These are phyloP conservation scores for Quercus mongolica DNA, from an alignment of 306 rosid genomes.

Conservation along the genomic window DNA sequence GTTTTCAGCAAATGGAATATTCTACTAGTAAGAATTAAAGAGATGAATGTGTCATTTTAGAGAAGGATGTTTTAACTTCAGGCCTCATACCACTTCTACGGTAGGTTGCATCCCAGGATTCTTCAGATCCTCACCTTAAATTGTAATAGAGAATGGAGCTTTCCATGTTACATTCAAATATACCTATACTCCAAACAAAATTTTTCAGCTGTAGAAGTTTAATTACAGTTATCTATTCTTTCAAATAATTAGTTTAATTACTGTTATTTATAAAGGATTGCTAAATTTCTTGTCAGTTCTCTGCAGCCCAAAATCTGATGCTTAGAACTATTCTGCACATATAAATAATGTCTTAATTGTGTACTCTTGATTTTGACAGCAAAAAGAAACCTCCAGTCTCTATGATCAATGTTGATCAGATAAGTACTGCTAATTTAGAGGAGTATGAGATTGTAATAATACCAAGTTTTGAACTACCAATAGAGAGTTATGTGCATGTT, in stretches of 20 bases:
- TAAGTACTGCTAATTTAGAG: conserved; percentile 39
- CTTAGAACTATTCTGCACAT: not conserved
- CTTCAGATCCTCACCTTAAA: not conserved
- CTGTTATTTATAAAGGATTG: not conserved
- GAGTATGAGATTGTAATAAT: conserved; percentile 44
- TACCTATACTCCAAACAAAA: no score
- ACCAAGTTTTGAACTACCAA: conserved; percentile 41
- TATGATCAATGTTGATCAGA: conserved; percentile 33
- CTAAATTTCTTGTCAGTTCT: not conserved
- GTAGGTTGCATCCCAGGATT: not conserved
- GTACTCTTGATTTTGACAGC: conserved; percentile 35
- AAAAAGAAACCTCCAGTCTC: conserved; percentile 28
- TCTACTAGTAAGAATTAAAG: no score
- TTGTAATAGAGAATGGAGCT: no score
- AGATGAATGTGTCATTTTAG: no score
- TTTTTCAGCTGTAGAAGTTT: not conserved
- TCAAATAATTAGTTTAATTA: not conserved
- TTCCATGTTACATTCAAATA: no score
- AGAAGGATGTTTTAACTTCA: not conserved
- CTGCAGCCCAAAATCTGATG: not conserved
- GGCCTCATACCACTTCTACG: not conserved
- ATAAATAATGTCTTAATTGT: conserved; percentile 6
- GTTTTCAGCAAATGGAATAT: no score
- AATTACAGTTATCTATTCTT: not conserved
- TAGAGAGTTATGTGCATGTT: conserved; percentile 38